phyloP scores from a whole-genome alignment of 768 basidiomycete genomes.

The Termitomyces sp. region DNA sequence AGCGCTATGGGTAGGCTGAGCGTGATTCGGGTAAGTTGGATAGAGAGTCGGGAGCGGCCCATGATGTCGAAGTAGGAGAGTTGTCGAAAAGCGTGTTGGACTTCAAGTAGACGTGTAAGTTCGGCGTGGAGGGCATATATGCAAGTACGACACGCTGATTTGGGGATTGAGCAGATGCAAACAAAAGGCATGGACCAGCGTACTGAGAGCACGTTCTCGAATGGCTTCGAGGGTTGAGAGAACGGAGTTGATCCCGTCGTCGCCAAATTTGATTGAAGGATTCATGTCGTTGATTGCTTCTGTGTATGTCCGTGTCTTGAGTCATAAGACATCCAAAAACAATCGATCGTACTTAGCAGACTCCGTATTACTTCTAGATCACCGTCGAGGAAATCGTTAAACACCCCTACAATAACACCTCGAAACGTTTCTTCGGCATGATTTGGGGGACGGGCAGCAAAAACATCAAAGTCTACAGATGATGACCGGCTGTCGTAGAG shows the following conservation, averaged over 20 bases:
- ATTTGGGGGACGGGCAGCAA: conserved; percentile 42
- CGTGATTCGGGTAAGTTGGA: conserved; percentile 73
- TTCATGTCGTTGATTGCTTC: conserved; percentile 78
- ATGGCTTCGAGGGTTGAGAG: conserved; percentile 63
- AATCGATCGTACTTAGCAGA: conserved; percentile 53
- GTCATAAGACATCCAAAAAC: neutral
- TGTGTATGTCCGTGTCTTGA: conserved; percentile 20
- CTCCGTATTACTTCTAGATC: conserved; percentile 82
- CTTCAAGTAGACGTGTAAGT: conserved; percentile 72
- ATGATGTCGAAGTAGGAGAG: conserved; percentile 75
- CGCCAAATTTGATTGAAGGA: conserved; percentile 67
- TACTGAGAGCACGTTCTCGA: conserved; percentile 71
- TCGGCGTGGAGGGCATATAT: conserved; percentile 68
- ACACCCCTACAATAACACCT: conserved; percentile 65
- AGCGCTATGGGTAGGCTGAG: conserved; percentile 69
- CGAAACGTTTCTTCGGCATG: conserved; percentile 78
- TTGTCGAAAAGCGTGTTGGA: conserved; percentile 70
- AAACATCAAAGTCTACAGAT: conserved; percentile 45
- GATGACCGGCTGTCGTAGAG: conserved; percentile 59
- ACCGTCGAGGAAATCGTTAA: conserved; percentile 80
- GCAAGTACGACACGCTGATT: conserved; percentile 68
- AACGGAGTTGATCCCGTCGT: conserved; percentile 77
- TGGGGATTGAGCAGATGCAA: neutral
- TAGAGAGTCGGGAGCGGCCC: conserved; percentile 68
- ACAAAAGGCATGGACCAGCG: conserved; percentile 16